Percentiles rank a stretch among this genome's conserved stretches.
These are phyloP conservation scores for Suillus tomentosus DNA, from an alignment of 768 basidiomycete species.

Conservation along the genomic window DNA sequence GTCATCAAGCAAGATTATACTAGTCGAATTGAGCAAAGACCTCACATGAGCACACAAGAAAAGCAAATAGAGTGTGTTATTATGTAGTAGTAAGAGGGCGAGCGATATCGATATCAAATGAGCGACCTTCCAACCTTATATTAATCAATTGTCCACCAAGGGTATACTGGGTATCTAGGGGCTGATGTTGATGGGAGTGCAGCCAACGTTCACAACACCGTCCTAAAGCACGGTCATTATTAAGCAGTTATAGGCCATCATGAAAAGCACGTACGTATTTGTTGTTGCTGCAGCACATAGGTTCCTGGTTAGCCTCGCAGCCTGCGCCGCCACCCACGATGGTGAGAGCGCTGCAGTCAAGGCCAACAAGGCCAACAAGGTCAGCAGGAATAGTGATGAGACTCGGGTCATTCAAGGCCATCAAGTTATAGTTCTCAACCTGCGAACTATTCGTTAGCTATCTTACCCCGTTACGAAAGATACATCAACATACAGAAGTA, in stretches of 20 bases:
- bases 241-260: too few relatives aligned
- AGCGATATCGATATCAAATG: neutral
- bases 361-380: slow-evolving; percentile 26
- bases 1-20: neutral
- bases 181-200: slow-evolving; percentile 37
- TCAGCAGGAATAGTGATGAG: neutral
- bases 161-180: neutral
- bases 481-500: neutral
- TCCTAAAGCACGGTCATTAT: slow-evolving; percentile 21
- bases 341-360: slow-evolving; percentile 40
- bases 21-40: neutral
- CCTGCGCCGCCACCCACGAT: slow-evolving; percentile 18
- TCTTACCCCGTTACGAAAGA: neutral
- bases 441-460: neutral
- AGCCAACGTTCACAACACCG: slow-evolving; percentile 40
- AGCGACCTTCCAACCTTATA: neutral
- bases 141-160: neutral
- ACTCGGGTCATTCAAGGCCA: too few relatives aligned
- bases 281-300: slow-evolving; percentile 51
- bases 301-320: slow-evolving; percentile 22
- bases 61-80: neutral
- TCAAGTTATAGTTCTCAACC: neutral
- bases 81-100: neutral
- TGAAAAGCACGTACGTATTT: slow-evolving; percentile 37
- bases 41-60: neutral